Percentiles rank a stretch among this genome's conserved stretches.
Evolutionary conservation across 805 yeast genomes (phyloP).

Genomic region (Starmerella khaoyaiensis): DNA sequence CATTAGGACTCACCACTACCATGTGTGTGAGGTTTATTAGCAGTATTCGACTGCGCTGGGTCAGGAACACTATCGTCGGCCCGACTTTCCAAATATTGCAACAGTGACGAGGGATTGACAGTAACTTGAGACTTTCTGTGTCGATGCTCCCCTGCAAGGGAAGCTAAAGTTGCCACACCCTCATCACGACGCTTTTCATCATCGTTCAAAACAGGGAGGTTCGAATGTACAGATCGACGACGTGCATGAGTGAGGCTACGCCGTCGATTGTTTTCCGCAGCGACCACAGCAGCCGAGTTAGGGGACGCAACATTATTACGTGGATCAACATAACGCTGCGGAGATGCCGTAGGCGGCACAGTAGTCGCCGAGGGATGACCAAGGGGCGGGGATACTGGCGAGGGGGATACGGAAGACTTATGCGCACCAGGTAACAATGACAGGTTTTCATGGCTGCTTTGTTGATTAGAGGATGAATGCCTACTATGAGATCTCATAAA

Average conservation of each 20-base stretch:
- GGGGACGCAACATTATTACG: conserved; percentile 4
- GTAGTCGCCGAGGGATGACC: not conserved
- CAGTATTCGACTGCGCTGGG: no score
- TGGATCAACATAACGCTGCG: not conserved
- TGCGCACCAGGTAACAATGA: no score
- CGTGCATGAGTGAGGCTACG: conserved; percentile 12
- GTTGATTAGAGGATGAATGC: no score
- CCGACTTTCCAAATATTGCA: conserved; percentile 1
- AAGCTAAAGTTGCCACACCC: conserved; percentile 22
- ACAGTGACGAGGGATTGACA: not conserved
- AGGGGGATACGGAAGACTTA: no score
- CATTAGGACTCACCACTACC: no score
- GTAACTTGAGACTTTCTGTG: not conserved
- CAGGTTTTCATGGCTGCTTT: no score
- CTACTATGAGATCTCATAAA: no score
- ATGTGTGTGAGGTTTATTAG: no score
- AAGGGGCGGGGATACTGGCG: not conserved
- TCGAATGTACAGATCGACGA: conserved; percentile 10
- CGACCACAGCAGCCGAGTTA: conserved; percentile 9
- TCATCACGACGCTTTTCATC: conserved; percentile 17
- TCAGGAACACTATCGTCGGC: not conserved
- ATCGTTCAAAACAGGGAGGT: conserved; percentile 2
- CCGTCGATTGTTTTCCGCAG: conserved; percentile 16
- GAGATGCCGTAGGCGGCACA: not conserved
- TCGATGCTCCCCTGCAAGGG: conserved; percentile 20